phyloP scores from a whole-genome alignment of 139 green algal genomes.

The Picochlorum sp. region DNA sequence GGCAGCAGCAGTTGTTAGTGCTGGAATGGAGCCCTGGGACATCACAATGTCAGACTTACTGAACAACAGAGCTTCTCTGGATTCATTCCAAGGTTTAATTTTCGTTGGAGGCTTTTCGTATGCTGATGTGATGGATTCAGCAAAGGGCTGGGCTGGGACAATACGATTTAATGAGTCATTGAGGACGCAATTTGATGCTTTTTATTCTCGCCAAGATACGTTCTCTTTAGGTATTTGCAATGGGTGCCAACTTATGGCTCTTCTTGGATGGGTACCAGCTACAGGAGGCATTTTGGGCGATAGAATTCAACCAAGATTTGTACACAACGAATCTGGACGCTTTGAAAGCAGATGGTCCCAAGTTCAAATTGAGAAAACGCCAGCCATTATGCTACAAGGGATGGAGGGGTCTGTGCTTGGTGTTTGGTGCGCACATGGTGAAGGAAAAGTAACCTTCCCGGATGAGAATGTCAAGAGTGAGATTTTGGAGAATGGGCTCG shows the following conservation, averaged over 20 bases:
- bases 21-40: constrained; percentile 94
- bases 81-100: constrained; percentile 66
- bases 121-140: constrained; percentile 91
- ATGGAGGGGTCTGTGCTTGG: constrained; percentile 82
- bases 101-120: constrained; percentile 54
- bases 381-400: constrained; percentile 56
- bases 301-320: constrained; percentile 83
- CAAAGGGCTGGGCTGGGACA: constrained; percentile 93
- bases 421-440: constrained; percentile 94
- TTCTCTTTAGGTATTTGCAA: constrained; percentile 98
- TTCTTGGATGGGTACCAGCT: constrained; percentile 92
- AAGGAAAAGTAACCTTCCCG: constrained; percentile 89
- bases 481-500: constrained; percentile 51
- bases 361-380: constrained; percentile 68
- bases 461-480: constrained; percentile 45
- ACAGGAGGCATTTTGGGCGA: constrained; percentile 47
- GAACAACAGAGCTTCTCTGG: constrained; percentile 50
- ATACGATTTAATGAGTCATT: constrained; percentile 88
- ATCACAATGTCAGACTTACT: constrained; percentile 95
- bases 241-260: constrained; percentile 98
- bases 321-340: constrained; percentile 82
- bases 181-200: constrained; percentile 72
- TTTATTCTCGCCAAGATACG: constrained; percentile 68
- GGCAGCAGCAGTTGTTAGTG: constrained; percentile 69
- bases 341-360: constrained; percentile 78